Conservation (phyloP, 2,329 filamentous ascomycete genomes). For the Cordyceps cicadae region DNA sequence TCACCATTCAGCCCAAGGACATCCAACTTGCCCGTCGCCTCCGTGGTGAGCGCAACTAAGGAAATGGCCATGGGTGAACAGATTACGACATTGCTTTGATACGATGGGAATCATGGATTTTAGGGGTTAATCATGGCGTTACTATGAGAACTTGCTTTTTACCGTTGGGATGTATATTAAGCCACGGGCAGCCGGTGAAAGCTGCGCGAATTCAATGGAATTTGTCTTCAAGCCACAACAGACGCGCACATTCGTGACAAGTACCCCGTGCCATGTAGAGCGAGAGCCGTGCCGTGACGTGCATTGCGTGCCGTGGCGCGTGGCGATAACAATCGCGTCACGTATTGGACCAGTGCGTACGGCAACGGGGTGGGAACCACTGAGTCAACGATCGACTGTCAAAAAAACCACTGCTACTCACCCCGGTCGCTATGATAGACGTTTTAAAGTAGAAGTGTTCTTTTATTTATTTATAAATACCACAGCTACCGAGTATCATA, state of each 20-base stretch:
- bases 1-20: slow-evolving; percentile 96
- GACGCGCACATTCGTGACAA: not conserved
- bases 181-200: slow-evolving; percentile 26
- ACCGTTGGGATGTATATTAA: slow-evolving; percentile 37
- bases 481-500: too few species aligned
- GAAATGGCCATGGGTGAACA: slow-evolving; percentile 22
- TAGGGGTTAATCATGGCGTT: slow-evolving; percentile 39
- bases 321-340: too few species aligned
- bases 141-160: slow-evolving; percentile 31
- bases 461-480: too few species aligned
- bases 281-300: too few species aligned
- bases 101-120: slow-evolving; percentile 29
- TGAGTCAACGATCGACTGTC: too few species aligned
- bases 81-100: slow-evolving; percentile 35
- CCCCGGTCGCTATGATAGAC: too few species aligned
- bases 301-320: too few species aligned
- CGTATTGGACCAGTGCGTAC: too few species aligned
- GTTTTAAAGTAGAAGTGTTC: too few species aligned
- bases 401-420: too few species aligned
- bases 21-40: slow-evolving; percentile 95
- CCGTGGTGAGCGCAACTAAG: slow-evolving; percentile 83
- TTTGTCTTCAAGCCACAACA: not conserved
- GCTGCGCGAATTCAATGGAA: slow-evolving; percentile 28
- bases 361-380: too few species aligned
- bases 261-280: too few species aligned